Conservation (phyloP, 2,329 filamentous ascomycete genomes). For the Thermothelomyces thermophilus region DNA sequence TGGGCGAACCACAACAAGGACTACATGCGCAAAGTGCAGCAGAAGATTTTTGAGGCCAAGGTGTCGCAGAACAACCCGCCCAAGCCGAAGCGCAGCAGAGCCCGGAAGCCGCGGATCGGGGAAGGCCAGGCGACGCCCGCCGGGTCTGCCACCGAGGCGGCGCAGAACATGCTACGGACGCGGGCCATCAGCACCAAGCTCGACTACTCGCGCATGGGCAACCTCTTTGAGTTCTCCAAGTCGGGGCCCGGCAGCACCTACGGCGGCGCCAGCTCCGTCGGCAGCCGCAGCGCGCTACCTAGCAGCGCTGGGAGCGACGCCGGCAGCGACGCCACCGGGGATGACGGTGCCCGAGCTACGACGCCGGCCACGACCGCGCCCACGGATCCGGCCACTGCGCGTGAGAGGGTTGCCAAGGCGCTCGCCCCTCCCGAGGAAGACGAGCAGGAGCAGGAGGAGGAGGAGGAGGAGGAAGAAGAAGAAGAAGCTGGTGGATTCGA, state of each 20-base stretch:
- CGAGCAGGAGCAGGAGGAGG: no score
- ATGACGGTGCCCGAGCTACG: not conserved
- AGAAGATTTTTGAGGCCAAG: conserved; percentile 72
- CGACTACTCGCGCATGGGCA: conserved; percentile 60
- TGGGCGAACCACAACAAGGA: conserved; percentile 96
- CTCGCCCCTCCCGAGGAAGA: conserved; percentile 9
- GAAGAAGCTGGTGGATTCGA: conserved; percentile 10
- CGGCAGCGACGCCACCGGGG: conserved; percentile 31
- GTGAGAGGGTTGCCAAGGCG: conserved; percentile 5
- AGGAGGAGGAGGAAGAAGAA: conserved; percentile 15
- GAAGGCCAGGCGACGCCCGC: conserved; percentile 61
- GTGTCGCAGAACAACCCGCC: conserved; percentile 42
- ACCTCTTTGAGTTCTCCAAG: conserved; percentile 47
- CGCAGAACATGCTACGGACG: conserved; percentile 59
- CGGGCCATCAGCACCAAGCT: conserved; percentile 67
- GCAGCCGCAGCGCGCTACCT: conserved; percentile 20
- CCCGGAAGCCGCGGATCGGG: conserved; percentile 49
- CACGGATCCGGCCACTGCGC: not conserved
- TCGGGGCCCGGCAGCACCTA: conserved; percentile 44
- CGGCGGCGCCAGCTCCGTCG: conserved; percentile 27
- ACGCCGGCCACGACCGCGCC: not conserved
- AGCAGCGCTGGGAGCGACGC: conserved; percentile 30
- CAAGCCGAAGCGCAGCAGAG: conserved; percentile 49
- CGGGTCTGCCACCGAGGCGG: conserved; percentile 62
- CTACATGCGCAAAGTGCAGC: conserved; percentile 80